Evolutionary conservation across 225 moss, liverwort and hornwort species (phyloP).

Genomic region (Pseudisothecium myosuroides): DNA sequence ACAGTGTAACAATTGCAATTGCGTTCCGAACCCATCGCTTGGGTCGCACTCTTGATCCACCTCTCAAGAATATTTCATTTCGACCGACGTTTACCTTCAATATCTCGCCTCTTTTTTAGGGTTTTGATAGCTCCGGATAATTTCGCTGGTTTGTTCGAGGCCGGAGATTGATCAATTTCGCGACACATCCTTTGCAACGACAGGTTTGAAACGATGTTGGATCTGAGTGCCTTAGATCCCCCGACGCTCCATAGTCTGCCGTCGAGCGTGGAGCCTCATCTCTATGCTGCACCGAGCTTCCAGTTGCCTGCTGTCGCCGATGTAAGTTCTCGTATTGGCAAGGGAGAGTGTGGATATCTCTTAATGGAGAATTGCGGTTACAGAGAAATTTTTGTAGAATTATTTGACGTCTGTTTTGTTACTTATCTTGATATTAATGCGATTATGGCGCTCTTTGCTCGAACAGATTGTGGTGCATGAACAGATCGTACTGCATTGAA

Average conservation of each 20-base stretch:
- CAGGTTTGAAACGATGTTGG: slow-evolving; percentile 17
- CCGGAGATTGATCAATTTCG: background rate
- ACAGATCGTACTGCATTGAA: background rate
- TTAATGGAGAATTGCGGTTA: background rate
- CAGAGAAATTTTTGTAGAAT: background rate
- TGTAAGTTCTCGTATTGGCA: slow-evolving; percentile 6
- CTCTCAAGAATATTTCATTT: background rate
- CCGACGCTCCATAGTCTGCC: slow-evolving; percentile 29
- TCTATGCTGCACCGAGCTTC: slow-evolving; percentile 32
- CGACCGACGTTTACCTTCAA: background rate
- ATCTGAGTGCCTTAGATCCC: slow-evolving; percentile 50
- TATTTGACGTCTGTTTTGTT: background rate
- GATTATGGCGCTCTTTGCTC: background rate
- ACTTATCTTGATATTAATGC: background rate
- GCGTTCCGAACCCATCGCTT: background rate
- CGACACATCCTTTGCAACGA: background rate
- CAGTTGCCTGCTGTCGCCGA: slow-evolving; percentile 56
- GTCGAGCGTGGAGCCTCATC: slow-evolving; percentile 4
- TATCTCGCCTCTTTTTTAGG: background rate
- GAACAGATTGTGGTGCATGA: too few relatives aligned
- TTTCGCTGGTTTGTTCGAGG: background rate
- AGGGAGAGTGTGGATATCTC: background rate
- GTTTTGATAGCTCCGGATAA: background rate
- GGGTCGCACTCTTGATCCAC: background rate
- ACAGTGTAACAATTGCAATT: background rate